Evolutionary conservation across 805 yeast species (phyloP).

Genomic region (Wickerhamomyces rabaulensis): DNA sequence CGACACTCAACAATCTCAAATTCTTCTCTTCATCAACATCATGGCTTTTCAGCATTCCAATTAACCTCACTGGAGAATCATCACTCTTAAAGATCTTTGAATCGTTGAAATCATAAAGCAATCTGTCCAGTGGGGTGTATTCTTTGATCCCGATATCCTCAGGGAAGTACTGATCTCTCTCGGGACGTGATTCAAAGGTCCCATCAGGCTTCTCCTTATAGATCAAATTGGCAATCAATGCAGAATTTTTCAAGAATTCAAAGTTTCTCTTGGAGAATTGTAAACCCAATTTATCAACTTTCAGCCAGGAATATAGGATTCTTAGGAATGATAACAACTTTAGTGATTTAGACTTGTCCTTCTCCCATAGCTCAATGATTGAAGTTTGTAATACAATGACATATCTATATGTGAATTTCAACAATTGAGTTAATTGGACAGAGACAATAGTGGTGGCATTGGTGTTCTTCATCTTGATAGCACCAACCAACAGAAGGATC

Average conservation of each 20-base stretch:
- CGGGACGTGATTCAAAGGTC: conserved; percentile 30
- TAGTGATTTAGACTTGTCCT: conserved; percentile 12
- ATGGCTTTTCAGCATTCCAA: conserved; percentile 23
- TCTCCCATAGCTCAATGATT: conserved; percentile 27
- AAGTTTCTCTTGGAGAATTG: conserved; percentile 29
- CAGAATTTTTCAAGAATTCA: conserved; percentile 27
- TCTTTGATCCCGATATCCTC: conserved; percentile 66
- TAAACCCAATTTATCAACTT: conserved; percentile 39
- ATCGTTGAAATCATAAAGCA: conserved; percentile 60
- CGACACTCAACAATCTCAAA: conserved; percentile 31
- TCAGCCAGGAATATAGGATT: conserved; percentile 53
- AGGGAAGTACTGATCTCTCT: conserved; percentile 47
- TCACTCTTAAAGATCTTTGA: conserved; percentile 10
- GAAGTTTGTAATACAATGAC: conserved; percentile 29
- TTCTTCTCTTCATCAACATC: conserved; percentile 26
- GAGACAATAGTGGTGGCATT: conserved; percentile 3
- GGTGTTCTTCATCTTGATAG: conserved; percentile 24
- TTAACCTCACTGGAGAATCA: conserved; percentile 14
- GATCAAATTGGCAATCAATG: conserved; percentile 28
- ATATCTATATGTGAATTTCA: conserved; percentile 38
- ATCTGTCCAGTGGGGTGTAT: conserved; percentile 48
- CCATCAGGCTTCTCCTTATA: conserved; percentile 6
- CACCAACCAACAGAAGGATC: conserved; percentile 33
- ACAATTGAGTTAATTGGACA: conserved; percentile 17
- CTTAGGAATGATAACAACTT: conserved; percentile 37